Evolutionary conservation across 2,329 filamentous ascomycete genomes (phyloP).

Genomic region (Pezicula rhizophila): DNA sequence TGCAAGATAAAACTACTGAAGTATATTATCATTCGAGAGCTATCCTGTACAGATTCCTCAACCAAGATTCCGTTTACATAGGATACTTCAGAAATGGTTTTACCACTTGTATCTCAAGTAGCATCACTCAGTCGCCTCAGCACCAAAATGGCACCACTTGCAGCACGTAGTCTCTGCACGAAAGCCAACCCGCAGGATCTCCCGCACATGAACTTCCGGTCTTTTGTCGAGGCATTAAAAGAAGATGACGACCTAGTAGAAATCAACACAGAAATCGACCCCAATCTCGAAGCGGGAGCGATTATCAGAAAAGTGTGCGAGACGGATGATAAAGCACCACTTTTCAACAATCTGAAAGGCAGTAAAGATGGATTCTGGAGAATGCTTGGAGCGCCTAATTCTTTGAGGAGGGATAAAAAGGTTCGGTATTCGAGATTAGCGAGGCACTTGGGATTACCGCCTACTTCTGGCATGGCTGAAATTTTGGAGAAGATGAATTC

Average conservation of each 20-base stretch:
- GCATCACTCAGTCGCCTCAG: background rate
- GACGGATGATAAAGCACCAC: constrained; percentile 38
- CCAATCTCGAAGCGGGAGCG: constrained; percentile 39
- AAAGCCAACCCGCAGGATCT: constrained; percentile 7
- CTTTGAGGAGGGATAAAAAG: constrained; percentile 27
- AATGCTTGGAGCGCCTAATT: constrained; percentile 39
- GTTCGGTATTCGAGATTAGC: constrained; percentile 37
- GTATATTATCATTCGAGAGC: background rate
- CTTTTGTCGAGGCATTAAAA: constrained; percentile 37
- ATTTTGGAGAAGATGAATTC: constrained; percentile 37
- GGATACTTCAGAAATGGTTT: background rate
- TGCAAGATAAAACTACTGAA: background rate
- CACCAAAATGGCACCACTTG: background rate
- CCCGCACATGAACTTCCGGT: constrained; percentile 35
- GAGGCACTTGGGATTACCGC: constrained; percentile 34
- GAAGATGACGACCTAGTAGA: constrained; percentile 38
- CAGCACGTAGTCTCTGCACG: background rate
- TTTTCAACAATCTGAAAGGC: constrained; percentile 47
- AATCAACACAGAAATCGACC: constrained; percentile 36
- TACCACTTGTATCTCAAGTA: background rate
- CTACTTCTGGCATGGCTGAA: constrained; percentile 29
- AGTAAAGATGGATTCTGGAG: constrained; percentile 38
- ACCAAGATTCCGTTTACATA: background rate
- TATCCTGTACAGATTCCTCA: background rate
- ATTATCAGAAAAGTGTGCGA: constrained; percentile 41